Evolutionary conservation across 345 rosid species (phyloP), one percentile per base, ranked within the genome.

Genomic region (Populus deltoides): DNA sequence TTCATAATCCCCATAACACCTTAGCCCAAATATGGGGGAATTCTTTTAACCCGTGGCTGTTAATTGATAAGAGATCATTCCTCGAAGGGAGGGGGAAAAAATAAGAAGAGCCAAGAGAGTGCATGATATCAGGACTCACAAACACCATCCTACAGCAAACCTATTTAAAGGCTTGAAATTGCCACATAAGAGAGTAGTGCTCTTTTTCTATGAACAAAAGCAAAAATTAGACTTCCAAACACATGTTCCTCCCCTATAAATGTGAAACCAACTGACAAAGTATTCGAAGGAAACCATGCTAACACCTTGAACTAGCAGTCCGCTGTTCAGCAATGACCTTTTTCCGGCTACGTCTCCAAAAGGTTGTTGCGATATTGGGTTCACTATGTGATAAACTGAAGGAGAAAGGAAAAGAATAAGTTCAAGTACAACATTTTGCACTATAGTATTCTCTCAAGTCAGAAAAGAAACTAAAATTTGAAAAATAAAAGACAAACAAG

Each of bases 271-370:
- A 67, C 29, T 77, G 41, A 74, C 25, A 73, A 75, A 82, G 76
- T 75, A 75, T 80, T 77, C 15, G 79, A 82, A 79, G 72, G 65
- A 80, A 88, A 94, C 97, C 63, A 59, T 59, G 63, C 29, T n/a
- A 59, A 0, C 10, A 59, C 63, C 99, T 94, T 79, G 97, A 94
- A 89, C 95, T 89, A 79, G 94, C 96, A 83, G 97, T 94, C 86
- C 96, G 88, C 85, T 90, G 98, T 83, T 97, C 98, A 33, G 93
- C 92, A 86, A 91, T 92, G 83, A 87, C 93, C 89, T 90, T 96
- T 85, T 90, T 89, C 87, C 98, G 87, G 87, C 90, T 89, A 80
- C 93, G 96, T 75, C 93, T 84, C 96, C 99, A 90, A 85, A 93
- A 90, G 78, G 90, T 84, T 74, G 89, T 89, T 35, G 97, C 93